Conservation (phyloP, 495 filamentous ascomycete genomes). For the Penicillium canescens region DNA sequence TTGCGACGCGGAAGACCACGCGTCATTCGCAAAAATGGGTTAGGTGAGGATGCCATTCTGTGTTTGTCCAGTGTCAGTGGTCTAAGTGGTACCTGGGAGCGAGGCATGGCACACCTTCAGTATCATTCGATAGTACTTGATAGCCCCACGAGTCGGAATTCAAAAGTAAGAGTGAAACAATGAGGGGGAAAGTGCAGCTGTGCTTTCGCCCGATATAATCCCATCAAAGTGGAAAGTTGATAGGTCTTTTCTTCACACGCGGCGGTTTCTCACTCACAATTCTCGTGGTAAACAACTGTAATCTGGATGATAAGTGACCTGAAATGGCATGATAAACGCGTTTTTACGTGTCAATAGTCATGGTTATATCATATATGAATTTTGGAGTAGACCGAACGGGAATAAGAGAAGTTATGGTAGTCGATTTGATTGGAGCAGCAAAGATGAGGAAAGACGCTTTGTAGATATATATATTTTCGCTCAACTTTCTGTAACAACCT, state of each 20-base stretch:
- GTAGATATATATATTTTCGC: background rate
- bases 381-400: background rate
- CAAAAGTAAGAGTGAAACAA: background rate
- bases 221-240: slow-evolving; percentile 2
- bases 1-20: no score
- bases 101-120: slow-evolving; percentile 2
- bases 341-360: background rate
- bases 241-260: no score
- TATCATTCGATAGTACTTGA: background rate
- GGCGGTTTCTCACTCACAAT: no score
- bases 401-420: background rate
- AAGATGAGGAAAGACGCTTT: background rate
- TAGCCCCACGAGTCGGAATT: background rate
- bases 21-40: no score
- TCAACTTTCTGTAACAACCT: background rate
- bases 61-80: no score
- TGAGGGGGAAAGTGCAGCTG: background rate
- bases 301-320: slow-evolving; percentile 1
- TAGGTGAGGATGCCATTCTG: no score
- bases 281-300: slow-evolving; percentile 1
- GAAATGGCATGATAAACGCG: background rate
- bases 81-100: slow-evolving; percentile 2
- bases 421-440: background rate
- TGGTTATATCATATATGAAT: background rate
- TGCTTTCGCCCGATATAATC: background rate